These are phyloP conservation scores for Orychophragmus violaceus DNA, from an alignment of 345 rosid genomes.

Conservation along the genomic window DNA sequence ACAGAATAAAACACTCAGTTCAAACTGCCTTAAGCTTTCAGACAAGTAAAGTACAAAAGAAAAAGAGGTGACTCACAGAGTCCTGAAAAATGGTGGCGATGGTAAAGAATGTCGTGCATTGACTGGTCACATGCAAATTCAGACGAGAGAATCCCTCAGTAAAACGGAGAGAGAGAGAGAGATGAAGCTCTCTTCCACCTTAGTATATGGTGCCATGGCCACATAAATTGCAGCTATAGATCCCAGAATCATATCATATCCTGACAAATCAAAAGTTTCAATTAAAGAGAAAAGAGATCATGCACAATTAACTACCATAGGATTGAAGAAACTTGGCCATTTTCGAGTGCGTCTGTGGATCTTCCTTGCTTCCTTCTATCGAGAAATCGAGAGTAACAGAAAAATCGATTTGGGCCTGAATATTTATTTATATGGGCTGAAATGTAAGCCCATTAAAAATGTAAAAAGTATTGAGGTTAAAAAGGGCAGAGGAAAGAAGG, in stretches of 20 bases:
- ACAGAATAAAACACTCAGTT: neutral
- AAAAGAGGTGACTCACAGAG: slow-evolving; percentile 45
- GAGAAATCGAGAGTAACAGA: neutral
- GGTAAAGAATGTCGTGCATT: slow-evolving; percentile 89
- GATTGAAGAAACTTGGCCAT: slow-evolving; percentile 34
- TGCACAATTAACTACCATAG: slow-evolving; percentile 33
- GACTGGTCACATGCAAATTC: slow-evolving; percentile 40
- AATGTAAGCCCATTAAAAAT: neutral
- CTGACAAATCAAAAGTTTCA: slow-evolving; percentile 24
- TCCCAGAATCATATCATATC: slow-evolving; percentile 75
- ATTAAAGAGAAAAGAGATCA: neutral
- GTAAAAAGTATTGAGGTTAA: neutral
- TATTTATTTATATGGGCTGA: neutral
- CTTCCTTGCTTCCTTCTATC: neutral
- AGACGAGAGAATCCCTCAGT: neutral
- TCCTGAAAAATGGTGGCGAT: slow-evolving; percentile 55
- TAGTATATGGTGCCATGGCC: slow-evolving; percentile 70
- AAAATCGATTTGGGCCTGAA: neutral
- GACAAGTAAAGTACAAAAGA: neutral
- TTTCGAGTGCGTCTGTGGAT: slow-evolving; percentile 31
- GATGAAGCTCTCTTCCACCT: slow-evolving; percentile 97
- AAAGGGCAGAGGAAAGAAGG: neutral
- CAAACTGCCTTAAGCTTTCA: neutral
- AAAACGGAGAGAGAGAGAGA: neutral
- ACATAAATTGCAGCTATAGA: slow-evolving; percentile 77